Base-by-base conservation (phyloP, 306 rosid species). In the Trifolium repens region DNA sequence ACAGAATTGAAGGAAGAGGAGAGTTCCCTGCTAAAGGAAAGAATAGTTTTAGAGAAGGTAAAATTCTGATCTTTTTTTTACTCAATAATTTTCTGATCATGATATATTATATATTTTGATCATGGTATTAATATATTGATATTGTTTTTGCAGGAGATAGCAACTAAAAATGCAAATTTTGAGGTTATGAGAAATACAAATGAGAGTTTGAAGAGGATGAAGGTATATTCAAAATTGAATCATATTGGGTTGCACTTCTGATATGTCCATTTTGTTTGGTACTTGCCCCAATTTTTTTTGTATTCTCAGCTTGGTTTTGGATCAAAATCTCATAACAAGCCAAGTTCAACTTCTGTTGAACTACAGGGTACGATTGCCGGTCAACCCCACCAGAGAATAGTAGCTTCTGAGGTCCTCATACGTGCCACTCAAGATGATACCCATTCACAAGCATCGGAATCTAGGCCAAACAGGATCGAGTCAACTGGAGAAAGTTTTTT, bases 1-100 rank as follows among this genome's bases (percentile, higher is more conserved):
- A 89, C 92, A 42, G 93, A 94, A 83, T 90, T 91, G 8, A 88
- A 90, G 76, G 96, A 94, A 78, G 93, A 87, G 88, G 97, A 91
- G 78, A 78, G 66, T 80, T 81, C 88, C 26, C 87, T 94, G 82
- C 79, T 91, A 82, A 86, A 85, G 79, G 96, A 90, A 87, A 90
- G 81, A 73, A 63, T 68, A 58, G 34, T 67, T 72, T 68, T 94
- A 69, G 74, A 71, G 69, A 87, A 85, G 94, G 98, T 91, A 70
- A 70, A 70, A 47, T 50, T 61, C 63, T 35, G 0, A 5, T 35
- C 7, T 35, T 35, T 35, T 34, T 35, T 35, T 35, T 5, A 35
- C 7, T 35, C 39, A 35, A 97, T 91, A 67, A 70, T 47, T 52
- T 61, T 68, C 16, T 14, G 73, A 24, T 26, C 54, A 40, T 17